A percentile compares a stretch with the other conserved stretches of the same genome.
Conservation (phyloP, 495 filamentous ascomycete species). For the Xylaria nigripes region DNA sequence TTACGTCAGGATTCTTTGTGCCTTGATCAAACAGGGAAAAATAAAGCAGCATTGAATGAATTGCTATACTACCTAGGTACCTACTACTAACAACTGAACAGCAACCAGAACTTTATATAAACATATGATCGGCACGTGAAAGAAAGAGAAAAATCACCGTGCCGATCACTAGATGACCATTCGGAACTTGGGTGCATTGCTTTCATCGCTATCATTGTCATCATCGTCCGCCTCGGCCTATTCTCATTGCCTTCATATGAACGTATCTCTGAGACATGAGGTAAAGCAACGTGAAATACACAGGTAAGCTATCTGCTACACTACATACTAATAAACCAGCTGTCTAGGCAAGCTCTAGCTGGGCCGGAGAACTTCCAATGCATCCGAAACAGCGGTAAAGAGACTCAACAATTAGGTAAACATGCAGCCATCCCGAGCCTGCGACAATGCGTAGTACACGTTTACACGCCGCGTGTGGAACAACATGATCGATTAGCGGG, state of each 20-base stretch:
- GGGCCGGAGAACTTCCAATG: background rate
- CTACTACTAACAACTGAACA: background rate
- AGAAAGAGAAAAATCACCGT: background rate
- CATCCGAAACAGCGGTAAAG: constrained; percentile 1
- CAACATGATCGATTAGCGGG: background rate
- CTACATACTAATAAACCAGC: background rate
- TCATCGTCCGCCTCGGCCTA: background rate
- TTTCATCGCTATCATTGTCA: background rate
- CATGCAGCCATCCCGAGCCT: background rate
- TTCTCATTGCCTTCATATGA: background rate
- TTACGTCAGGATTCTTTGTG: constrained; percentile 2
- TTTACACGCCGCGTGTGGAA: background rate
- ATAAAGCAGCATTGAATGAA: background rate
- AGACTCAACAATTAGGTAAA: background rate
- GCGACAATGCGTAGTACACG: background rate
- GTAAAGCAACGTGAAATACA: background rate
- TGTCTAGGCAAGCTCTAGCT: background rate
- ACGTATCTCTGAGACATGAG: background rate
- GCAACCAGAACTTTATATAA: background rate
- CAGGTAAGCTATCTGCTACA: background rate
- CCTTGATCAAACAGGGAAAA: background rate
- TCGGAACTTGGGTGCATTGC: background rate
- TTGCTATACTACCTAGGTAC: no score
- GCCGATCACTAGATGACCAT: background rate
- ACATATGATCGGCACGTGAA: background rate